Percentiles rank a stretch among this genome's conserved stretches.
Evolutionary conservation across 345 rosid species (phyloP).

Genomic region (Gossypium stocksii): DNA sequence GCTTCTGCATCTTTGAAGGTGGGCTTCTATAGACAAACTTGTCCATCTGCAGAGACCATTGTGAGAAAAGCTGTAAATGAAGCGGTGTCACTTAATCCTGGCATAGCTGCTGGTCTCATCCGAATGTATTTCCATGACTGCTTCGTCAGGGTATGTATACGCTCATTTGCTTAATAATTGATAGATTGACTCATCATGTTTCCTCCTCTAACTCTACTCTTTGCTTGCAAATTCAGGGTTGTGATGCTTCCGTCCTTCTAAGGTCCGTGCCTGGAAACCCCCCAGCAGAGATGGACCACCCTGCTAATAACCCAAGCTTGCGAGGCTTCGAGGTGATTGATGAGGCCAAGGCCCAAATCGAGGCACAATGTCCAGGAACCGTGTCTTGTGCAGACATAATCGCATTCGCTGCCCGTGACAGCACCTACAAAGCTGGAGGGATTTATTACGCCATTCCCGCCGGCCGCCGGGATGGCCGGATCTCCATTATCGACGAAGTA

Average conservation of each 20-base stretch:
- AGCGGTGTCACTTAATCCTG: conserved; percentile 19
- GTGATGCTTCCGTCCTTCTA: conserved; percentile 38
- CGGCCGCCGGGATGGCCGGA: conserved; percentile 42
- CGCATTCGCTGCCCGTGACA: conserved; percentile 44
- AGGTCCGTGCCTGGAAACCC: conserved; percentile 23
- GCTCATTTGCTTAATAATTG: neutral
- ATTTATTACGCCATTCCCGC: conserved; percentile 31
- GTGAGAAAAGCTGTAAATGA: conserved; percentile 22
- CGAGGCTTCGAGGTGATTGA: conserved; percentile 48
- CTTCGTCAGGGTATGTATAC: conserved; percentile 1
- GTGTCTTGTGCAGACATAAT: conserved; percentile 52
- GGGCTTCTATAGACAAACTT: conserved; percentile 23
- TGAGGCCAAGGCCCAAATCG: conserved; percentile 33
- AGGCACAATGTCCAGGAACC: conserved; percentile 31
- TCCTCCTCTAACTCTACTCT: neutral
- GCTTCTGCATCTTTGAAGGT: conserved; percentile 19
- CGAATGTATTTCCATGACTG: conserved; percentile 32
- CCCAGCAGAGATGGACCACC: conserved; percentile 31
- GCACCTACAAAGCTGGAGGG: conserved; percentile 22
- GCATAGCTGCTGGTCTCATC: conserved; percentile 32
- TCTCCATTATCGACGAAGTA: conserved; percentile 26
- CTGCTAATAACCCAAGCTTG: conserved; percentile 34
- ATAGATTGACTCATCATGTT: neutral
- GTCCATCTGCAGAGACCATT: conserved; percentile 23
- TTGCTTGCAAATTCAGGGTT: conserved; percentile 2